Conservation (phyloP, 164 flowering plant species). For the Nelumbo lutea region DNA sequence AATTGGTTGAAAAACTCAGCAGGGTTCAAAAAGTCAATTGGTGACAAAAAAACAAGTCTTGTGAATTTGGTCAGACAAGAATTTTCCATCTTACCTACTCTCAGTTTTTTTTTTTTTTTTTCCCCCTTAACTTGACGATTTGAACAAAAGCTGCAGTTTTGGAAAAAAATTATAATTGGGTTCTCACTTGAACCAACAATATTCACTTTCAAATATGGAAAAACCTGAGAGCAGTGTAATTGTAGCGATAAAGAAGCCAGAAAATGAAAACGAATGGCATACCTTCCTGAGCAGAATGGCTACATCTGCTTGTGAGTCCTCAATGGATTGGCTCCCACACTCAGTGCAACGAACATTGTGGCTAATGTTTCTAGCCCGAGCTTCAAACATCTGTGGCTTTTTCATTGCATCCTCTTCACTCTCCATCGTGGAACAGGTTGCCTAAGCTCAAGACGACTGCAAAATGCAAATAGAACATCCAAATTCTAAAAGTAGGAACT, state of each 20-base stretch:
- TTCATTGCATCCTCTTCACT: conserved; percentile 49
- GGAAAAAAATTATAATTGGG: no score
- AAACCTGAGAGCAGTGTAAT: background rate
- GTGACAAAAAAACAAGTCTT: no score
- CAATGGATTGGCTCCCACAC: conserved; percentile 97
- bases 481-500: no score
- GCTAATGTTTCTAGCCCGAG: conserved; percentile 83
- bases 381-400: conserved; percentile 57
- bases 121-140: no score
- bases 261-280: background rate
- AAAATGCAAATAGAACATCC: background rate
- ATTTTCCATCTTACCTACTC: no score
- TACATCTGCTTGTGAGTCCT: conserved; percentile 93
- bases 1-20: no score
- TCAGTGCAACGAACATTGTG: conserved; percentile 95
- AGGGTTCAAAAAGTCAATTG: no score
- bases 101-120: no score
- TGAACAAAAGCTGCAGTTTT: no score
- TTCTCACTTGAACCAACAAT: no score
- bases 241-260: background rate
- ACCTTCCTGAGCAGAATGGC: conserved; percentile 96
- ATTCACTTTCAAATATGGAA: no score
- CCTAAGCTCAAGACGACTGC: background rate
- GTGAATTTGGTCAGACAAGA: no score
- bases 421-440: conserved; percentile 35